Conservation (phyloP, 2,329 filamentous ascomycete genomes). For the Xylaria sp. region DNA sequence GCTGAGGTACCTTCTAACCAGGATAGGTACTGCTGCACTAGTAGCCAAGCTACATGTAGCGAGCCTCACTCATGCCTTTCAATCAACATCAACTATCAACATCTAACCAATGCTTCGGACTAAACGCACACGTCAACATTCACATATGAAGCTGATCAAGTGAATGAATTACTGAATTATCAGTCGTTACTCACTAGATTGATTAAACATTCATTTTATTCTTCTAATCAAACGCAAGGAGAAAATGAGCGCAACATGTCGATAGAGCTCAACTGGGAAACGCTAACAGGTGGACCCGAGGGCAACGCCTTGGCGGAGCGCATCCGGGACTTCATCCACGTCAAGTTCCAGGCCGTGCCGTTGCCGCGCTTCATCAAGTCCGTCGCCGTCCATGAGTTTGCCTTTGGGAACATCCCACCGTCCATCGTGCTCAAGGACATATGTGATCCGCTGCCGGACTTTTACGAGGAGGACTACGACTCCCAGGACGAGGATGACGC, state of each 20-base stretch:
- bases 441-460: constrained; percentile 93
- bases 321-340: constrained; percentile 93
- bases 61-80: too few relatives aligned
- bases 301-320: constrained; percentile 84
- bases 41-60: too few relatives aligned
- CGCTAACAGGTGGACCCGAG: constrained; percentile 88
- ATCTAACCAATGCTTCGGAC: background rate
- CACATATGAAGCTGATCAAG: too few relatives aligned
- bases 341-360: constrained; percentile 91
- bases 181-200: background rate
- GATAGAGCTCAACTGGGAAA: constrained; percentile 97
- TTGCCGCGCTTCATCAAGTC: constrained; percentile 97
- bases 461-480: constrained; percentile 86
- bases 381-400: constrained; percentile 92
- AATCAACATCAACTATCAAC: background rate
- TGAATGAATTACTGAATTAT: background rate
- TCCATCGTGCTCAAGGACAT: constrained; percentile 95
- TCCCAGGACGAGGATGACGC: constrained; percentile 67
- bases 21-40: too few relatives aligned
- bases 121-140: too few relatives aligned
- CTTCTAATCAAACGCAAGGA: background rate
- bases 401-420: constrained; percentile 86
- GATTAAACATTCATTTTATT: background rate
- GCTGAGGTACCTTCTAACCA: background rate
- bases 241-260: constrained; percentile 72